phyloP scores from a whole-genome alignment of 345 rosid genomes.

The Cardiospermum halicacabum region DNA sequence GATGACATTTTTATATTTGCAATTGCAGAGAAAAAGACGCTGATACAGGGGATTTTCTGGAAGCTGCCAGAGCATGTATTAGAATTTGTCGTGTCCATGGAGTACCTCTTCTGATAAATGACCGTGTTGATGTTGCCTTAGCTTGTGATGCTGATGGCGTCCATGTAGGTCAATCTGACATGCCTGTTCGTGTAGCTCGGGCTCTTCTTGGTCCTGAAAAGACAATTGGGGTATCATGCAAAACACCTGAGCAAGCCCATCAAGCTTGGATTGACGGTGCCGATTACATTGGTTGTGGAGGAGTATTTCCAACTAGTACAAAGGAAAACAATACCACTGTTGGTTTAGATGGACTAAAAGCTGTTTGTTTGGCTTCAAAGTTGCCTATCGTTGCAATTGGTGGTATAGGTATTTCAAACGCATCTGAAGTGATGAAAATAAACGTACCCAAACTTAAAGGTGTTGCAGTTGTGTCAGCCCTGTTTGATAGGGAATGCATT shows the following conservation, averaged over 20 bases:
- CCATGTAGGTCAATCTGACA: slow-evolving; percentile 86
- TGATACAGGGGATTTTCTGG: slow-evolving; percentile 56
- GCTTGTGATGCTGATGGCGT: slow-evolving; percentile 90
- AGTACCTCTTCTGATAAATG: slow-evolving; percentile 74
- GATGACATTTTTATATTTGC: slow-evolving; percentile 7
- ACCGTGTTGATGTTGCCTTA: slow-evolving; percentile 78
- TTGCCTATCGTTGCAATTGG: slow-evolving; percentile 91
- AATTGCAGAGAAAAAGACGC: slow-evolving; percentile 65
- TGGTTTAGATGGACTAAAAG: slow-evolving; percentile 76
- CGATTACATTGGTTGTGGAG: slow-evolving; percentile 91
- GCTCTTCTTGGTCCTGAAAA: slow-evolving; percentile 85
- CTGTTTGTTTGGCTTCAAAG: slow-evolving; percentile 69
- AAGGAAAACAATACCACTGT: slow-evolving; percentile 69
- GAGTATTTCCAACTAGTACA: slow-evolving; percentile 73
- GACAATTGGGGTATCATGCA: slow-evolving; percentile 85
- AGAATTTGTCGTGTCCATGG: slow-evolving; percentile 50
- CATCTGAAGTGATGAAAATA: slow-evolving; percentile 46
- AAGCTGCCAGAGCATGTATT: slow-evolving; percentile 68
- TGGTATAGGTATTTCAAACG: slow-evolving; percentile 67
- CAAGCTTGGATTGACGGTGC: slow-evolving; percentile 90
- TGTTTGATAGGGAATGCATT: slow-evolving; percentile 67
- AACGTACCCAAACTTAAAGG: slow-evolving; percentile 63
- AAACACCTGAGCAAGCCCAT: slow-evolving; percentile 73
- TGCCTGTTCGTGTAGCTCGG: slow-evolving; percentile 57
- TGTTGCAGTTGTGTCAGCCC: slow-evolving; percentile 73